phyloP scores from a whole-genome alignment of 164 flowering plant species.

The Chloranthus sessilifolius region DNA sequence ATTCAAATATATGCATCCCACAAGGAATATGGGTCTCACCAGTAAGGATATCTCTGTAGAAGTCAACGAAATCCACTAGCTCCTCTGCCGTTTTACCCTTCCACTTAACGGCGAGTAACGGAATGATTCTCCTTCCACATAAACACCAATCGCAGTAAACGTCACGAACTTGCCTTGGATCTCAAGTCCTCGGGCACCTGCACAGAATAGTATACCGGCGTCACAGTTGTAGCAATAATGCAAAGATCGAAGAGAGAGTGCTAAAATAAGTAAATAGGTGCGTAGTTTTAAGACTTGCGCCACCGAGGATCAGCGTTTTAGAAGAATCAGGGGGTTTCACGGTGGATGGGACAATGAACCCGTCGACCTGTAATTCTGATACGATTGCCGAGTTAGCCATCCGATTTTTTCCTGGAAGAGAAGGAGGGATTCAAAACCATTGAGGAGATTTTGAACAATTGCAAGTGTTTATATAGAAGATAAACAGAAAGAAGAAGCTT shows the following conservation, averaged over 20 bases:
- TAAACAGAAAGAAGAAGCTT: too few species aligned
- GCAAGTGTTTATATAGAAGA: too few species aligned
- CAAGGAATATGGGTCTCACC: too few species aligned
- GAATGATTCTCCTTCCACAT: constrained; percentile 46
- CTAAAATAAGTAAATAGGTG: not conserved
- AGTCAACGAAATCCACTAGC: constrained; percentile 49
- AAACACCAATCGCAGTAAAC: constrained; percentile 80
- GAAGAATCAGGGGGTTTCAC: constrained; percentile 57
- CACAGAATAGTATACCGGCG: constrained; percentile 10
- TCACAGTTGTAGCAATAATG: not conserved
- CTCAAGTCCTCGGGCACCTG: constrained; percentile 78
- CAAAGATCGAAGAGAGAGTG: not conserved
- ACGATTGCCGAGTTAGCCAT: constrained; percentile 17
- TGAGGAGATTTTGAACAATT: too few species aligned
- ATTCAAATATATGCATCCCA: too few species aligned
- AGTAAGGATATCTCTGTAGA: constrained; percentile 60
- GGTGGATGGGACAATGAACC: constrained; percentile 37
- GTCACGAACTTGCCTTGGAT: constrained; percentile 68
- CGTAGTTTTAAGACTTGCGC: constrained; percentile 51
- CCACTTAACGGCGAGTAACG: constrained; percentile 60
- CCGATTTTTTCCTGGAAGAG: too few species aligned
- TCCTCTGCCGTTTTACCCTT: constrained; percentile 56
- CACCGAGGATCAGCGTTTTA: constrained; percentile 68
- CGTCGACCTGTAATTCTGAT: constrained; percentile 46
- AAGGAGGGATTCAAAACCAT: too few species aligned